Base-by-base conservation (phyloP, 805 yeast species). In the Candida caryicola region DNA sequence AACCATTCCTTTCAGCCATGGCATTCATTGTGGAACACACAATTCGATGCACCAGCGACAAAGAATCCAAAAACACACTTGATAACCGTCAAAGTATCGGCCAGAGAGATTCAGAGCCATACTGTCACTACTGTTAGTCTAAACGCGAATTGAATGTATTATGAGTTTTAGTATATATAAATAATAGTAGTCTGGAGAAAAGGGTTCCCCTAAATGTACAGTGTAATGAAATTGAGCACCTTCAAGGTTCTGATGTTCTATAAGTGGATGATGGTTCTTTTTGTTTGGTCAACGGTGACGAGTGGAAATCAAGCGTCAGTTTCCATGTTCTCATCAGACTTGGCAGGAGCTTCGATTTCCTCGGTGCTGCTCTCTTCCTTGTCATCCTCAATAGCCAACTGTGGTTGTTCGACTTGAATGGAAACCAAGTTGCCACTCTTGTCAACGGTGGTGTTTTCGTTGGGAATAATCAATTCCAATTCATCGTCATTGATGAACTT, bases 381-480 rank as follows among this genome's bases (percentile, higher is more conserved):
- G 12, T 33, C 37, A 16, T 36, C 50, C 6, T 35, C 33, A 8
- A 9, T 33, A 16, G 19, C 26, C 16, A 12, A 23, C n/a, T 16
- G 19, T 5, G 16, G 19, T 17, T 16, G 23, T 21, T 51, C 61
- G 29, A 64, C 54, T 23, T 51, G 49, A 33, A 64, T 60, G 9
- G 59, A 45, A 30, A 55, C 52, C 38, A 42, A 52, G 49, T 59
- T 55, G 13, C 40, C 52, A 26, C 50, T 54, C 23, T 43, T 37
- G 33, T 44, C 41, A 9, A 47, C 40, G 7, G 49, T 35, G 13
- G 44, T 47, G 17, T 50, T 48, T 34, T 59, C 61, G 40, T 61
- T 62, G 36, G 74, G 74, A 43, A 69, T 62, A 31, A 59, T 57
- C 44, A 69, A 53, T 51, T 68, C 71, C 42, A 69, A 62, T 54